Base-by-base conservation (phyloP, 768 basidiomycete genomes). In the Trametes punicea region DNA sequence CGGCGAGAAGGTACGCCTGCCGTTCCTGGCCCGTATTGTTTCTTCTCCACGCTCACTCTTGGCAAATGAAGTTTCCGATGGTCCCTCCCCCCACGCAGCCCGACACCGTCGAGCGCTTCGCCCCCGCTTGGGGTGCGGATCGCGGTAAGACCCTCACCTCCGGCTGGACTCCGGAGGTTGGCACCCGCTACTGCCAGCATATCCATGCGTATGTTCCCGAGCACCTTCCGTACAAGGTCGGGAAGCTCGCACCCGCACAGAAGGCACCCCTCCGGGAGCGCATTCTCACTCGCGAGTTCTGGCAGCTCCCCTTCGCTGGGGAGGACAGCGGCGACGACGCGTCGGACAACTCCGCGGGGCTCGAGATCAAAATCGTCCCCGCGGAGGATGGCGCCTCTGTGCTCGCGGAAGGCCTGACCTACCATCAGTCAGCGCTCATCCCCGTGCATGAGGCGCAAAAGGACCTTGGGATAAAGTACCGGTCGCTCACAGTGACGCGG, bases 121-220 rank as follows among this genome's bases (percentile, higher is more conserved):
- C 27, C 20, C 55, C 39, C 29, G 50, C 50, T 16, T 30, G 15
- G 3, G 50, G 50, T 21, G 50, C 39, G 2, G n/a, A 40, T 21
- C 46, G 13, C 15, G 34, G 44, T 26, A 23, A 16, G 36, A 16
- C 40, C 29, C n/a, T 42, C 38, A 29, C 33, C 41, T 18, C 33
- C 34, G 26, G 41, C 27, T 29, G 25, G 30, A 56, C 55, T 8
- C 55, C 55, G 27, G 55, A 25, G 39, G 46, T 42, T 36, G 62
- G 62, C 25, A 52, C 62, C 21, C 62, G 62, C 33, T 62, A 62
- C 58, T 62, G 62, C 58, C 50, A 56, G 46, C 55, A 59, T 25
- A 44, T 62, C 33, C 47, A 62, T 39, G 62, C 55, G 16, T 56
- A 46, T 41, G 62, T 62, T 18, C 62, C 62, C 50, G 57, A 42